phyloP scores from a whole-genome alignment of 306 rosid genomes.

The Fragaria vesca region DNA sequence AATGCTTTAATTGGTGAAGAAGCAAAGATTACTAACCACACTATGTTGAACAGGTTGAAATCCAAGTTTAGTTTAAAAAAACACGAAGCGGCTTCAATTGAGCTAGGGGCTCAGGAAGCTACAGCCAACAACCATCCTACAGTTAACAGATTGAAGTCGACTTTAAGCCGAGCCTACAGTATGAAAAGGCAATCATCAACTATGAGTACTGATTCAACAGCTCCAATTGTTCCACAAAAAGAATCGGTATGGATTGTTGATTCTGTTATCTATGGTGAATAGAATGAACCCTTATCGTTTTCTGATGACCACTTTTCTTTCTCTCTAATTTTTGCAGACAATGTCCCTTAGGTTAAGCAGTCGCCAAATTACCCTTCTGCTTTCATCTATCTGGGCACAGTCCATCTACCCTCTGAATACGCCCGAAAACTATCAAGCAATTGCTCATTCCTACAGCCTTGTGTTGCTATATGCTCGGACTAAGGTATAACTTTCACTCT shows the following conservation, averaged over 20 bases:
- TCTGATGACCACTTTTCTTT: slow-evolving; percentile 7
- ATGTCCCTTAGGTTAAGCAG: slow-evolving; percentile 55
- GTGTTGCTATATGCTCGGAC: slow-evolving; percentile 61
- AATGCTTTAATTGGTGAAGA: slow-evolving; percentile 16
- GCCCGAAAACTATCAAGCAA: slow-evolving; percentile 80
- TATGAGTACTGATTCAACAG: slow-evolving; percentile 17
- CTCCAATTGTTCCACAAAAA: slow-evolving; percentile 17
- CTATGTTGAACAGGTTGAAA: slow-evolving; percentile 61
- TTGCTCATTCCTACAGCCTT: slow-evolving; percentile 71
- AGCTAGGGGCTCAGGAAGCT: slow-evolving; percentile 18
- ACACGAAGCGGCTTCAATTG: slow-evolving; percentile 22
- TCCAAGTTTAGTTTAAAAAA: slow-evolving; percentile 44
- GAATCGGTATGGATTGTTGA: slow-evolving; percentile 25
- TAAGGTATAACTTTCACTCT: slow-evolving; percentile 51
- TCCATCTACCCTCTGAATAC: slow-evolving; percentile 63
- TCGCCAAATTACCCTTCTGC: slow-evolving; percentile 63
- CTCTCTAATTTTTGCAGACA: slow-evolving; percentile 28
- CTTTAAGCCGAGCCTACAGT: slow-evolving; percentile 50
- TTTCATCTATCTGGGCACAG: slow-evolving; percentile 84
- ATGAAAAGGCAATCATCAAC: slow-evolving; percentile 35
- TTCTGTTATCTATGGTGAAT: neutral
- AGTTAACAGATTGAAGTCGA: slow-evolving; percentile 59
- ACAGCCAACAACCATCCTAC: slow-evolving; percentile 35
- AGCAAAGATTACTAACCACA: slow-evolving; percentile 34
- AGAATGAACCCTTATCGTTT: neutral